A percentile compares a stretch with the other conserved stretches of the same genome.
Evolutionary conservation across 2,329 filamentous ascomycete genomes (phyloP).

Genomic region (Dothidotthia symphoricarpi): DNA sequence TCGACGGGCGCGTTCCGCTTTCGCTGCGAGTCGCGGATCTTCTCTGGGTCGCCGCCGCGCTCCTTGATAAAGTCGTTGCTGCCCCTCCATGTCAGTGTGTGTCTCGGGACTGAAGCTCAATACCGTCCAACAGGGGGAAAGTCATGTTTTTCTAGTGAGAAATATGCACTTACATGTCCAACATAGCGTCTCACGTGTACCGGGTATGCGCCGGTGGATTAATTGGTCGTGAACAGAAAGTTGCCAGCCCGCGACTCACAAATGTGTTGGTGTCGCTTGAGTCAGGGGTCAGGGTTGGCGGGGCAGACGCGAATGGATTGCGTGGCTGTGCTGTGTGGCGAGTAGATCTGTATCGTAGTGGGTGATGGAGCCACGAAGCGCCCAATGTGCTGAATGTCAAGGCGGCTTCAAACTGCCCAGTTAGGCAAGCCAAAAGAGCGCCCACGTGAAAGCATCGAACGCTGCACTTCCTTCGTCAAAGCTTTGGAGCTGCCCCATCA

Average conservation of each 20-base stretch:
- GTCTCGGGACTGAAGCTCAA: too few species aligned
- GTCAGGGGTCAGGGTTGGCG: conserved; percentile 25
- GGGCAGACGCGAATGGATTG: conserved; percentile 20
- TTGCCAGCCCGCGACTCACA: conserved; percentile 11
- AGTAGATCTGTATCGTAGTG: too few species aligned
- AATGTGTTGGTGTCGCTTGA: conserved; percentile 24
- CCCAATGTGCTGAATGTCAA: too few species aligned
- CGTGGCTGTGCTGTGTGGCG: too few species aligned
- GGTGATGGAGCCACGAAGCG: too few species aligned
- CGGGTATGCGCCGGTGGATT: conserved; percentile 3
- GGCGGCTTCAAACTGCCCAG: conserved; percentile 21
- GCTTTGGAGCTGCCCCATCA: conserved; percentile 39
- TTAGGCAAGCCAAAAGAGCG: conserved; percentile 18
- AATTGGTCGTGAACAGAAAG: conserved; percentile 17
- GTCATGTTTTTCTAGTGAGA: too few species aligned
- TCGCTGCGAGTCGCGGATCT: conserved; percentile 87
- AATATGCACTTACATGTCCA: conserved; percentile 32
- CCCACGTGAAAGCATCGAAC: conserved; percentile 27
- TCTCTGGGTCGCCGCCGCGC: conserved; percentile 85
- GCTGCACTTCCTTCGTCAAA: conserved; percentile 31
- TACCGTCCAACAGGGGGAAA: too few species aligned
- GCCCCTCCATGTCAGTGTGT: conserved; percentile 21
- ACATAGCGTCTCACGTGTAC: conserved; percentile 22
- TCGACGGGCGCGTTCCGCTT: conserved; percentile 77
- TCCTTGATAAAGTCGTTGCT: conserved; percentile 62